Conservation (phyloP, 2,329 filamentous ascomycete species). For the Diaporthe sp. region DNA sequence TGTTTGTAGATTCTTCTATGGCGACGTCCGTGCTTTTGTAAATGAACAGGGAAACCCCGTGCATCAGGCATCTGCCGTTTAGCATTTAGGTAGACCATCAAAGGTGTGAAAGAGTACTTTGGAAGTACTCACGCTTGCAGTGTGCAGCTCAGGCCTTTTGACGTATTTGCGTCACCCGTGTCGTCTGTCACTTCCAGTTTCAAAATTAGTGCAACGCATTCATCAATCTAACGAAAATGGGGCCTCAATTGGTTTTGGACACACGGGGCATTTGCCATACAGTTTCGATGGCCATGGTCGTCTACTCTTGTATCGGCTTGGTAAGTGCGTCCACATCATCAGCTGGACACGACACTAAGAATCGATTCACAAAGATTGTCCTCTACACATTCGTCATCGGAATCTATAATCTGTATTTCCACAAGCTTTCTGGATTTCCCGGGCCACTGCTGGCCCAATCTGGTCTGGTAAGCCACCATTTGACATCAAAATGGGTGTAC, state of each 20-base stretch:
- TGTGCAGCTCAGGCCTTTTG: neutral
- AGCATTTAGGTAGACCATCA: neutral
- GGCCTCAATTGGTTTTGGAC: neutral
- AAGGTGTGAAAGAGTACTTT: neutral
- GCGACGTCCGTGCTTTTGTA: neutral
- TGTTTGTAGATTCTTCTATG: neutral
- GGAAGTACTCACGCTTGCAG: neutral
- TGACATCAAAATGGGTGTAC: neutral
- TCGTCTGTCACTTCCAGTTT: neutral
- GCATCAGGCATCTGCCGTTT: neutral
- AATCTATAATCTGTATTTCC: slow-evolving; percentile 12
- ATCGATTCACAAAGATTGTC: neutral
- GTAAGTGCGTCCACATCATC: neutral
- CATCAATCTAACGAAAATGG: neutral
- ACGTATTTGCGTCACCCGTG: neutral
- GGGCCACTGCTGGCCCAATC: slow-evolving; percentile 2
- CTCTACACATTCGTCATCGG: neutral
- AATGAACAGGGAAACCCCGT: neutral
- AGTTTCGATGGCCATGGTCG: neutral
- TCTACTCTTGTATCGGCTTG: neutral
- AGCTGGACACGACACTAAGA: neutral
- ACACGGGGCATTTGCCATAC: neutral
- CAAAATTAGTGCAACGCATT: neutral
- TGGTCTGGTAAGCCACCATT: neutral
- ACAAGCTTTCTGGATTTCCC: neutral